These are phyloP conservation scores for Entoloma clypeatum DNA, from an alignment of 1,284 basidiomycete genomes.

Conservation along the genomic window DNA sequence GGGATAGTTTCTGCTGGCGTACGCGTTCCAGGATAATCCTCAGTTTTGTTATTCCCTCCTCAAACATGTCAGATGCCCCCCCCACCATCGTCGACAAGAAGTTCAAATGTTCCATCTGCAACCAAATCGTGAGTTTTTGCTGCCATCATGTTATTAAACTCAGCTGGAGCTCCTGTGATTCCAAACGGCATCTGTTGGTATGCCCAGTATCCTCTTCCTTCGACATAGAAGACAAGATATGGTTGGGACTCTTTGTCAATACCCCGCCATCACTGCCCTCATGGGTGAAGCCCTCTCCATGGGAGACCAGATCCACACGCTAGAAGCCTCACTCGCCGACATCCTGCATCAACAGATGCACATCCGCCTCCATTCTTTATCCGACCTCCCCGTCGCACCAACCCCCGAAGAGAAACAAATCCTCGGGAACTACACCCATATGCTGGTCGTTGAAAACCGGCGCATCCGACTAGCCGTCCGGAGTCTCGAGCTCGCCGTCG, in stretches of 20 bases:
- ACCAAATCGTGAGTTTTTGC: conserved; percentile 30
- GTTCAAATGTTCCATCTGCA: conserved; percentile 11
- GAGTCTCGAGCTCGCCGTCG: too few species aligned
- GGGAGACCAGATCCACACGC: conserved; percentile 20
- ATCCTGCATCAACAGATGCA: too few species aligned
- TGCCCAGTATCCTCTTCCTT: conserved; percentile 31
- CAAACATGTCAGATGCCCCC: conserved; percentile 4
- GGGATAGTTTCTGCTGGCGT: background rate
- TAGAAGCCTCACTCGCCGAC: conserved; percentile 25
- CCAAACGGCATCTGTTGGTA: conserved; percentile 40
- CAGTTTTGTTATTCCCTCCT: background rate
- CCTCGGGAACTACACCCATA: too few species aligned
- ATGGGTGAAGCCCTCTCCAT: conserved; percentile 34
- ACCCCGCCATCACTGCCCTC: conserved; percentile 21
- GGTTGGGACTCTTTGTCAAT: conserved; percentile 27
- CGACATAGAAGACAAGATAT: conserved; percentile 37
- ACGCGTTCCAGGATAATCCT: background rate
- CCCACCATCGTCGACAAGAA: conserved; percentile 1
- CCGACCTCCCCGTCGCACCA: too few species aligned
- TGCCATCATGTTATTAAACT: conserved; percentile 32
- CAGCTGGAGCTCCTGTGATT: conserved; percentile 37
- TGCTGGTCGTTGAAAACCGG: too few species aligned
- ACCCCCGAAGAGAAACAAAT: too few species aligned
- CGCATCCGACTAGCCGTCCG: too few species aligned
- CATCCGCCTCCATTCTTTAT: too few species aligned